These are phyloP conservation scores for Chaetomiaceae sp. DNA, from an alignment of 2,329 filamentous ascomycete species.

Conservation along the genomic window DNA sequence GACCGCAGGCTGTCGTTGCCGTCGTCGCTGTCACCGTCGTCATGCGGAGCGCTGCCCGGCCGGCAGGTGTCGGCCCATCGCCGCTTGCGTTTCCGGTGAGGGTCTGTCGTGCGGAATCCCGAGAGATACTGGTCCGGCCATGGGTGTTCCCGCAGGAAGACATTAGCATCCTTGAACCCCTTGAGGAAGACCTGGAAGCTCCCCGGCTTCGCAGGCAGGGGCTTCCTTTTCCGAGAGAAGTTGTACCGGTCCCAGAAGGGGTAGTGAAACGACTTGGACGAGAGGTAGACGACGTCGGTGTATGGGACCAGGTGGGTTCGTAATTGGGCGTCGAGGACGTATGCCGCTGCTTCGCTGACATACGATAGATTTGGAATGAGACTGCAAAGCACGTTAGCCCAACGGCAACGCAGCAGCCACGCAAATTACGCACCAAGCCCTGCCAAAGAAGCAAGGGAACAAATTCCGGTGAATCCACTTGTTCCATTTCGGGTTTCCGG, in stretches of 20 bases:
- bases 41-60: constrained; percentile 52
- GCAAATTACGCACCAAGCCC: constrained; percentile 62
- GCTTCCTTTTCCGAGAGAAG: constrained; percentile 81
- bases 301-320: constrained; percentile 92
- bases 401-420: neutral
- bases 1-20: constrained; percentile 33
- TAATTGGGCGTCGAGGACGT: constrained; percentile 86
- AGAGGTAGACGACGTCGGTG: constrained; percentile 89
- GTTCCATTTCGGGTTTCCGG: constrained; percentile 97
- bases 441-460: constrained; percentile 94
- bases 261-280: constrained; percentile 96
- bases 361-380: constrained; percentile 97
- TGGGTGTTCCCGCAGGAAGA: constrained; percentile 90
- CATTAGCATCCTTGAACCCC: constrained; percentile 93
- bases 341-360: constrained; percentile 94
- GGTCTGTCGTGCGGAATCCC: constrained; percentile 64
- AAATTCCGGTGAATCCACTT: constrained; percentile 99
- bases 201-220: constrained; percentile 82
- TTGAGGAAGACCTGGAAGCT: constrained; percentile 98
- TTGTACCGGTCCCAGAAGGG: constrained; percentile 93
- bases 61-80: constrained; percentile 81
- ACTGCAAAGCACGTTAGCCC: constrained; percentile 34
- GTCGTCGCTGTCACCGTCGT: constrained; percentile 57
- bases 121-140: constrained; percentile 87
- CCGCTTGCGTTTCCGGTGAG: constrained; percentile 63